Percentiles rank a stretch among this genome's conserved stretches.
phyloP scores from a whole-genome alignment of 352 stramenopile genomes.

The Pythium utonaiense region DNA sequence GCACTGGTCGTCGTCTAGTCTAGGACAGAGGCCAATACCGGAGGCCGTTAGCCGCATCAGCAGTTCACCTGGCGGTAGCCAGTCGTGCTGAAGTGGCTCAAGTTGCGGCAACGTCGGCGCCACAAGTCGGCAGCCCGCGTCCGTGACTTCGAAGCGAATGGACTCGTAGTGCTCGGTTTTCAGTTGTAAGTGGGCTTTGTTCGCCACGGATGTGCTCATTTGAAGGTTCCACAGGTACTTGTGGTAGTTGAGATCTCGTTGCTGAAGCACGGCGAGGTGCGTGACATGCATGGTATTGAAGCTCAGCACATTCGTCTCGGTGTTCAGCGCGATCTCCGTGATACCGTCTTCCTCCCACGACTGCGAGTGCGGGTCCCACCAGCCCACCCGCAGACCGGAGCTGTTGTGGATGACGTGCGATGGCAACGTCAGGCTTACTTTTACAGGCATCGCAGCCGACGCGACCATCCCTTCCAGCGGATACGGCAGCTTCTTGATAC shows the following conservation, averaged over 20 bases:
- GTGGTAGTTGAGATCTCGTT: slow-evolving; percentile 62
- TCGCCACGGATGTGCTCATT: slow-evolving; percentile 42
- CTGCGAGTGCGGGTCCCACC: slow-evolving; percentile 52
- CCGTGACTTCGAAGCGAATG: slow-evolving; percentile 70
- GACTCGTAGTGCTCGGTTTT: slow-evolving; percentile 48
- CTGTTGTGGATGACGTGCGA: slow-evolving; percentile 43
- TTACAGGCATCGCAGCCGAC: slow-evolving; percentile 63
- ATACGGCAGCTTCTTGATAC: slow-evolving; percentile 66
- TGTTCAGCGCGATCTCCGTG: slow-evolving; percentile 49
- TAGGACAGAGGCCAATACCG: slow-evolving; percentile 61
- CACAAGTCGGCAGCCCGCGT: slow-evolving; percentile 52
- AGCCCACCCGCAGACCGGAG: slow-evolving; percentile 44
- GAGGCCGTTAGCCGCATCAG: slow-evolving; percentile 48
- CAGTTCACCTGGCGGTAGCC: slow-evolving; percentile 51
- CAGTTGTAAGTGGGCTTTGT: slow-evolving; percentile 43
- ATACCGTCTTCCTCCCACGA: slow-evolving; percentile 78
- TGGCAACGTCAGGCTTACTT: slow-evolving; percentile 51
- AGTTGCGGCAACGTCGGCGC: slow-evolving; percentile 48
- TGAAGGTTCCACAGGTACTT: slow-evolving; percentile 61
- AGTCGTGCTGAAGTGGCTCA: slow-evolving; percentile 29
- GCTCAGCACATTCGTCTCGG: slow-evolving; percentile 54
- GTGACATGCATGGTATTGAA: slow-evolving; percentile 79
- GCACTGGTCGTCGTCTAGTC: slow-evolving; percentile 29
- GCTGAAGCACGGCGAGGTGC: slow-evolving; percentile 63
- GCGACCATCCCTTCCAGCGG: slow-evolving; percentile 70